These are phyloP conservation scores for Cynanchum wilfordii DNA, from an alignment of 257 asterid genomes.

Conservation along the genomic window DNA sequence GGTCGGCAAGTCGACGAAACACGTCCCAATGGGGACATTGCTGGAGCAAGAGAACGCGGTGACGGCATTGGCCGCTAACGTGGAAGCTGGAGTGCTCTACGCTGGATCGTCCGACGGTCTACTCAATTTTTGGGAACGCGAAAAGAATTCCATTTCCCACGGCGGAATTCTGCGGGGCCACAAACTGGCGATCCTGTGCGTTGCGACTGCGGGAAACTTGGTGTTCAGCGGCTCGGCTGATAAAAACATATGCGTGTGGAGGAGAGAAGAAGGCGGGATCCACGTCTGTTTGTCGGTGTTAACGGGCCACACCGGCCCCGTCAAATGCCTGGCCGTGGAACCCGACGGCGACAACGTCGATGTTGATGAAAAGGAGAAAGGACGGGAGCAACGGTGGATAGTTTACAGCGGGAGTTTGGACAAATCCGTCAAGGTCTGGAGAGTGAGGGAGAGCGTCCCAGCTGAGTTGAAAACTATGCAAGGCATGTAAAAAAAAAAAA, in stretches of 20 bases:
- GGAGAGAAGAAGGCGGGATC: conserved; percentile 60
- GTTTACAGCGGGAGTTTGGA: conserved; percentile 77
- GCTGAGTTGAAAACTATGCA: neutral
- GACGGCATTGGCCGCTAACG: conserved; percentile 59
- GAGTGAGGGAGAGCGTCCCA: conserved; percentile 35
- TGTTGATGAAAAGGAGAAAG: conserved; percentile 1
- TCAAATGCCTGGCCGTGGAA: conserved; percentile 76
- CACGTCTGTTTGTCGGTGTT: conserved; percentile 64
- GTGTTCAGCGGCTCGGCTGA: conserved; percentile 92
- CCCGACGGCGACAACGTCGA: conserved; percentile 16
- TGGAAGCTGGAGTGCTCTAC: conserved; percentile 39
- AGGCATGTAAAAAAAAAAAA: neutral
- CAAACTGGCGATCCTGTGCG: conserved; percentile 77
- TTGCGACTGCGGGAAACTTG: conserved; percentile 57
- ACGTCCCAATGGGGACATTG: conserved; percentile 59
- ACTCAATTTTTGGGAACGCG: conserved; percentile 73
- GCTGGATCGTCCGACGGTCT: conserved; percentile 89
- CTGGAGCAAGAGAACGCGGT: conserved; percentile 63
- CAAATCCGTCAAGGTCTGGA: conserved; percentile 67
- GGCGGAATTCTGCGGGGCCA: conserved; percentile 87
- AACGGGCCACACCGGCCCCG: conserved; percentile 80
- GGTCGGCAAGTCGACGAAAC: conserved; percentile 45
- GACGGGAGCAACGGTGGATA: conserved; percentile 37
- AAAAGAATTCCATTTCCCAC: conserved; percentile 49
- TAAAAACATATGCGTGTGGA: conserved; percentile 81